phyloP scores from a whole-genome alignment of 1,284 basidiomycete genomes.

The Ceratobasidium sp. region DNA sequence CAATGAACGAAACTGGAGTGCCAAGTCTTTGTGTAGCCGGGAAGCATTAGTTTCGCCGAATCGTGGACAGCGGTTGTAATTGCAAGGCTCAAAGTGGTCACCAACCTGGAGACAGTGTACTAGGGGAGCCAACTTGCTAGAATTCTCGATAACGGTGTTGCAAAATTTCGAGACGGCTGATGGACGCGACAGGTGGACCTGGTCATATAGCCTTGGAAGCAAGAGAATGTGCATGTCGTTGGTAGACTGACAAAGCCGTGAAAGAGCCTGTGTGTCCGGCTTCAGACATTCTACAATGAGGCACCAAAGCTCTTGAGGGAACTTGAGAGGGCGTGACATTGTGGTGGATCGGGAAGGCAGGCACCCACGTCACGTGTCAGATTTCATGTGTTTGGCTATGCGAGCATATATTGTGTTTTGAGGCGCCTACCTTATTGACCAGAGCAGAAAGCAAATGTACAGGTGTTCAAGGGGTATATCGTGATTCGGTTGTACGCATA shows the following conservation, averaged over 20 bases:
- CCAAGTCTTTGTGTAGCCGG: neutral
- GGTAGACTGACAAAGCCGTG: neutral
- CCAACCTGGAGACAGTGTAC: neutral
- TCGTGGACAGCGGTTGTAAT: neutral
- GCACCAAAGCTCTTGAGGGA: neutral
- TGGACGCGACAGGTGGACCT: neutral
- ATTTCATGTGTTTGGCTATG: too few relatives aligned
- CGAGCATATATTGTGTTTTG: too few relatives aligned
- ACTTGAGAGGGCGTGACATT: neutral
- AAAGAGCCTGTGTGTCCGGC: neutral
- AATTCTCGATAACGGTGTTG: neutral
- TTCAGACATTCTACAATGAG: neutral
- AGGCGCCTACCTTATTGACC: too few relatives aligned
- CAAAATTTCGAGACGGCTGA: neutral
- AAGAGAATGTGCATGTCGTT: neutral
- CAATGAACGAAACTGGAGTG: neutral
- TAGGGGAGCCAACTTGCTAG: conserved; percentile 1
- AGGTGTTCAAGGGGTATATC: too few relatives aligned
- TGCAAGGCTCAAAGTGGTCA: neutral
- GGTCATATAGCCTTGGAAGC: neutral
- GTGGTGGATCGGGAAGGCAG: too few relatives aligned
- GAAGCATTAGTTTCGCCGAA: accelerated
- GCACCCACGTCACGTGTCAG: too few relatives aligned
- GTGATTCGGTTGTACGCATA: too few relatives aligned
- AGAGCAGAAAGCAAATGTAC: too few relatives aligned